Conservation (phyloP, 768 basidiomycete genomes). For the Mycena haematopus region DNA sequence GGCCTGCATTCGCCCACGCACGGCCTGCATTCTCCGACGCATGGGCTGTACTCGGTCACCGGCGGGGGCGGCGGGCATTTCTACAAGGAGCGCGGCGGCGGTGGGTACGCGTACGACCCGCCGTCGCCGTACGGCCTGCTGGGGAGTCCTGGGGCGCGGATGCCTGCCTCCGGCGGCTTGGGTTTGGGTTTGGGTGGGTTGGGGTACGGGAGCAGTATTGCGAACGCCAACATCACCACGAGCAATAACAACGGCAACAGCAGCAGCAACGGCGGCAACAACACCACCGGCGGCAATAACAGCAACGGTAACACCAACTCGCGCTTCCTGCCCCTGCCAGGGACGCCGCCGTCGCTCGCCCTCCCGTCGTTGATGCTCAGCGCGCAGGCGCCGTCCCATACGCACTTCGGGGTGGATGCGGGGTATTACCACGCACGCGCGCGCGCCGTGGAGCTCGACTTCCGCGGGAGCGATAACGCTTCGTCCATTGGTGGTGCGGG, state of each 20-base stretch:
- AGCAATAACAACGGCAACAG: not conserved
- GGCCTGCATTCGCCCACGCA: not conserved
- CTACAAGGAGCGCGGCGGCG: not conserved
- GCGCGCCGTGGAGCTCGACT: not conserved
- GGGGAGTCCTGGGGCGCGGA: not conserved
- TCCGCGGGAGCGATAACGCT: not conserved
- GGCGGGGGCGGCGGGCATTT: not conserved
- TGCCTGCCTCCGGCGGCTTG: not conserved
- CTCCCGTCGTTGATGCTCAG: not conserved
- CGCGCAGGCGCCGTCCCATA: not conserved
- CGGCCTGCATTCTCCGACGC: not conserved
- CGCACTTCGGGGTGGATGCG: not conserved
- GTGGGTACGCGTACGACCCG: not conserved
- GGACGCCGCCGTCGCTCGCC: slow-evolving; percentile 11
- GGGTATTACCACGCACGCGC: slow-evolving; percentile 4
- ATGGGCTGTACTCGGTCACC: not conserved
- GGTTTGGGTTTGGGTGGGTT: not conserved
- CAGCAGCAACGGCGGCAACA: not conserved
- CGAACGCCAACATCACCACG: too few species aligned
- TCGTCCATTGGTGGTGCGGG: not conserved
- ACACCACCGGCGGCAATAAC: not conserved
- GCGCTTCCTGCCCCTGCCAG: slow-evolving; percentile 24
- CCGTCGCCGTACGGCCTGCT: not conserved
- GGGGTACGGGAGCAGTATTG: too few species aligned
- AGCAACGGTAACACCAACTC: not conserved